Evolutionary conservation across 108 stramenopile species (phyloP).

Genomic region (Cyclotella choctawhatcheeana): DNA sequence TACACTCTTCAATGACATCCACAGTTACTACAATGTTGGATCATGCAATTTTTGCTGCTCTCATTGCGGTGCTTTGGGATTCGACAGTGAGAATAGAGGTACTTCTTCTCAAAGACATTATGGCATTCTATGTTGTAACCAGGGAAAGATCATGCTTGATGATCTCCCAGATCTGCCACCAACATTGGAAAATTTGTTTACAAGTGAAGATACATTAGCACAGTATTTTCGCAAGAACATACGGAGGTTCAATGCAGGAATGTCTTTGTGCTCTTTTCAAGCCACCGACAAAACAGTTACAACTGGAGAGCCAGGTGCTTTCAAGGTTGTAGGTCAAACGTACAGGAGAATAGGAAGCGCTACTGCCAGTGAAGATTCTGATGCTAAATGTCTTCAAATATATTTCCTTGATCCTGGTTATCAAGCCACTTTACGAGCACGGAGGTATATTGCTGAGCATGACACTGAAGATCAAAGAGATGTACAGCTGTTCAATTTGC

Average conservation of each 20-base stretch:
- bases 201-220: background rate
- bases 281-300: background rate
- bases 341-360: slow-evolving; percentile 17
- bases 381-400: slow-evolving; percentile 8
- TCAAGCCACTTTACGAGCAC: background rate
- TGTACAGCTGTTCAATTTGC: background rate
- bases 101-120: background rate
- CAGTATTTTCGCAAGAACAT: slow-evolving; percentile 4
- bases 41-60: background rate
- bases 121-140: slow-evolving; percentile 2
- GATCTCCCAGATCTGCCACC: slow-evolving; percentile 1
- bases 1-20: background rate
- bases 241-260: background rate
- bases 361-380: background rate
- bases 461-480: background rate
- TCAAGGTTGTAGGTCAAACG: slow-evolving; percentile 15
- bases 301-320: background rate
- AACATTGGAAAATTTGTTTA: background rate
- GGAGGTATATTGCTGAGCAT: background rate
- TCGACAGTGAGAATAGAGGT: background rate
- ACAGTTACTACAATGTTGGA: background rate
- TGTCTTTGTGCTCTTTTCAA: slow-evolving; percentile 6
- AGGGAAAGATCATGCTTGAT: slow-evolving; percentile 1
- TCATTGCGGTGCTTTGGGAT: background rate
- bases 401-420: slow-evolving; percentile 12